Base-by-base conservation (phyloP, 306 rosid species). In the Pyrus pyrifolia region DNA sequence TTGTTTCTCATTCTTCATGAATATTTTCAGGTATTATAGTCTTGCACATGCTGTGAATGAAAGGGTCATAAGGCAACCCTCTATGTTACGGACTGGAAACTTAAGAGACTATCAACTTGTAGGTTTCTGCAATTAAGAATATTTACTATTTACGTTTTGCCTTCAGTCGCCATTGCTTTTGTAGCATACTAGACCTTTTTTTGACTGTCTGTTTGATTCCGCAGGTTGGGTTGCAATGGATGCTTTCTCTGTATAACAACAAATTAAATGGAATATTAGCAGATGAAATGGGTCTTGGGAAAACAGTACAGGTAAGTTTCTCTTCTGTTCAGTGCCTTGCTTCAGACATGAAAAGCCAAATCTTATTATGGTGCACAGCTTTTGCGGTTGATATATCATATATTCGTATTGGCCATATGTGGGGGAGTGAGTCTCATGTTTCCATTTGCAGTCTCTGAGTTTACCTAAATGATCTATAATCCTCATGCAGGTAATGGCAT, bases 281-380 rank as follows among this genome's bases (percentile, higher is more conserved):
- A 30, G 98, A 94, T 87, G 98, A 94, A 91, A 94, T 94, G 98
- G 98, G 98, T 83, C 97, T 94, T 84, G 98, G 98, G 44, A 94
- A 94, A 86, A 94, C 98, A 15, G 98, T 94, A 46, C 98, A 94
- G 98, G 98, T 94, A 69, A 77, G 84, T 72, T 64, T 79, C 67
- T 77, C 62, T 73, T 76, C 27, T 30, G 21, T 79, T 73, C 53
- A 49, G 18, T 18, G 35, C 44, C 65, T 67, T 72, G 11, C 67
- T 29, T 33, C 55, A 64, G 67, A 25, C 17, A 22, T 17, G 68
- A 52, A 38, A 35, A 68, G 49, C 33, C 25, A 35, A 29, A 57
- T 59, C 62, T 30, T 68, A 72, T 25, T 68, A 73, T 70, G 11
- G 35, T 6, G 57, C 40, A 78, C 80, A 55, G 73, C 35, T 65